These are phyloP conservation scores for Fusarium sp. DNA, from an alignment of 2,329 filamentous ascomycete species.

Conservation along the genomic window DNA sequence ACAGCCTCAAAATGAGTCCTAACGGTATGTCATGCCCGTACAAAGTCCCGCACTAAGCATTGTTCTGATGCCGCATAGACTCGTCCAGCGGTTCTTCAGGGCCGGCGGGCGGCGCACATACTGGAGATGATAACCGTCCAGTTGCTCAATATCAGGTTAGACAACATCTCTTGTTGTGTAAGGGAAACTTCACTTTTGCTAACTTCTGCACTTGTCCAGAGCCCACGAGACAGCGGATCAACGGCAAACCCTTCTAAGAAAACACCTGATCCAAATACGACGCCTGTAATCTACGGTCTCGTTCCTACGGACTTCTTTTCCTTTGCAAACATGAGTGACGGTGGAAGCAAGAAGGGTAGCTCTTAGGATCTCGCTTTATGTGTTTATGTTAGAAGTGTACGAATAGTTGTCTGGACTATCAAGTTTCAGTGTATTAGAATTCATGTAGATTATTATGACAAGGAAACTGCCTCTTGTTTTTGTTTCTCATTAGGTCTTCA, in stretches of 20 bases:
- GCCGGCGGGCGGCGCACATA: neutral
- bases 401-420: neutral
- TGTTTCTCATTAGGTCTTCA: neutral
- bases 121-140: neutral
- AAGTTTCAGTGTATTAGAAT: neutral
- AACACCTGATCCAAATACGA: neutral
- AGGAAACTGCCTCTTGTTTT: neutral
- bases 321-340: neutral
- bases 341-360: neutral
- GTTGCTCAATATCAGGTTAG: neutral
- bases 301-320: neutral
- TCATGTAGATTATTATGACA: neutral
- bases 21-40: neutral
- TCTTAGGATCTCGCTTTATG: neutral
- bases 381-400: neutral
- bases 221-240: neutral
- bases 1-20: neutral
- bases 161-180: neutral
- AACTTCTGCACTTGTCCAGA: neutral
- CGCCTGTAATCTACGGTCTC: neutral
- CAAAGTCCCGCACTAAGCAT: neutral
- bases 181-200: neutral
- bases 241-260: neutral
- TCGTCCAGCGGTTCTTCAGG: neutral
- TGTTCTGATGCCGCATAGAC: neutral